Evolutionary conservation across 768 basidiomycete species (phyloP), one percentile per base, ranked within the genome.

Genomic region (Dioszegia aurantiaca): DNA sequence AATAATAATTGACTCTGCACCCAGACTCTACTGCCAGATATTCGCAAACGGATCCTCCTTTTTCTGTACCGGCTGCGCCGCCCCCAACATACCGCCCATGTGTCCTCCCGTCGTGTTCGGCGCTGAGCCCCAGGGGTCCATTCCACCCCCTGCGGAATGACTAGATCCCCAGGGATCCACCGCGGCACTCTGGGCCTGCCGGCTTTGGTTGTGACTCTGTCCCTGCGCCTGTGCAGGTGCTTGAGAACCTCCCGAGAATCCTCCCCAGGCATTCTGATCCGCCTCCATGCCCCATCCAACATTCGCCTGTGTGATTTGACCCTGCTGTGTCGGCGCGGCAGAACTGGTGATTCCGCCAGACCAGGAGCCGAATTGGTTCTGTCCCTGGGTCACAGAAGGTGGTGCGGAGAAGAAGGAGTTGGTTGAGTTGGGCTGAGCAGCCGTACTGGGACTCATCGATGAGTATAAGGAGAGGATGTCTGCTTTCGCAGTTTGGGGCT

Each of bases 391-490:
- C 23, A n/a, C 2, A 21, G 58, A n/a, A 2, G 30, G 21, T 30
- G 44, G 39, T 21, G 41, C 46, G 46, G 24, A 63, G 24, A 74
- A 74, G 56, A 74, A 69, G 3, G 61, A 62, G 39, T 58, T 48
- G 39, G 58, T 53, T 12, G 58, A 58, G 21, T 47, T 43, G 24
- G 60, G 46, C 43, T 26, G 26, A 27, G 51, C n/a, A 55, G 65
- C 39, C 12, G 66, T 28, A 12, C 61, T 37, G 8, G 71, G 46
- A 14, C 33, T 33, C 33, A 33, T 33, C 3, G 70, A 47, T 11
- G 68, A 59, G 61, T 74, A 76, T 12, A 76, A 57, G 5, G 73
- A 73, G 67, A 76, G 69, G 62, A 76, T 76, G 42, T 76, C 75
- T 4, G 67, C 63, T 52, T 73, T 74, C 48, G 62, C 65, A 1